phyloP scores from a whole-genome alignment of 73 alveolate genomes.

The Blepharisma stoltei region DNA sequence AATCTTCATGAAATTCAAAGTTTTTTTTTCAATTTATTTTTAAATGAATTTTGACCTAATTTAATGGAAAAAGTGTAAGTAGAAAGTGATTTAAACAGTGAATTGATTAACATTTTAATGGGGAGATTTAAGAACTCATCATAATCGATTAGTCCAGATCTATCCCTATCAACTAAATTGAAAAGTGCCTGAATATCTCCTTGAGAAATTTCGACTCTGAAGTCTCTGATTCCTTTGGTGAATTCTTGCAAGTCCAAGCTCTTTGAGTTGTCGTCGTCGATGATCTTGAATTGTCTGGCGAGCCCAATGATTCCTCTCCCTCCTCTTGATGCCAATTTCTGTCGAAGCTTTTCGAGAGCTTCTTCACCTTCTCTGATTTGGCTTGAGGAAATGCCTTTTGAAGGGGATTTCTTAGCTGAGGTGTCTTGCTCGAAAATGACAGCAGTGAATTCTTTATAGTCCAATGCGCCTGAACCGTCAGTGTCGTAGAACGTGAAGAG shows the following conservation, averaged over 20 bases:
- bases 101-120: too few relatives aligned
- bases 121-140: constrained; percentile 76
- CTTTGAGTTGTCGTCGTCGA: constrained; percentile 68
- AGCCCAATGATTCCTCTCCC: constrained; percentile 62
- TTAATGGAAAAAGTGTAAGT: too few relatives aligned
- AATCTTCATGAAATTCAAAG: too few relatives aligned
- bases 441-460: constrained; percentile 69
- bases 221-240: constrained; percentile 66
- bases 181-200: constrained; percentile 53
- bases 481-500: constrained; percentile 40
- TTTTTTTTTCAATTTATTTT: too few relatives aligned
- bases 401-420: constrained; percentile 33
- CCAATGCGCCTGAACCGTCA: constrained; percentile 59
- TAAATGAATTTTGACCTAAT: too few relatives aligned
- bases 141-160: constrained; percentile 59
- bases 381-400: neutral
- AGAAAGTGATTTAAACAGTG: too few relatives aligned
- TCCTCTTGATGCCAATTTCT: constrained; percentile 47
- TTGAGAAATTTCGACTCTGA: constrained; percentile 53
- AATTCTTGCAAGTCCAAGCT: constrained; percentile 67
- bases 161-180: constrained; percentile 49
- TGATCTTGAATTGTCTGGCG: constrained; percentile 57
- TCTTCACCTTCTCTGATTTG: constrained; percentile 27
- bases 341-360: constrained; percentile 50
- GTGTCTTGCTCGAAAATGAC: constrained; percentile 47